phyloP scores from a whole-genome alignment of 2,329 filamentous ascomycete species.

The Stemphylium beticola region DNA sequence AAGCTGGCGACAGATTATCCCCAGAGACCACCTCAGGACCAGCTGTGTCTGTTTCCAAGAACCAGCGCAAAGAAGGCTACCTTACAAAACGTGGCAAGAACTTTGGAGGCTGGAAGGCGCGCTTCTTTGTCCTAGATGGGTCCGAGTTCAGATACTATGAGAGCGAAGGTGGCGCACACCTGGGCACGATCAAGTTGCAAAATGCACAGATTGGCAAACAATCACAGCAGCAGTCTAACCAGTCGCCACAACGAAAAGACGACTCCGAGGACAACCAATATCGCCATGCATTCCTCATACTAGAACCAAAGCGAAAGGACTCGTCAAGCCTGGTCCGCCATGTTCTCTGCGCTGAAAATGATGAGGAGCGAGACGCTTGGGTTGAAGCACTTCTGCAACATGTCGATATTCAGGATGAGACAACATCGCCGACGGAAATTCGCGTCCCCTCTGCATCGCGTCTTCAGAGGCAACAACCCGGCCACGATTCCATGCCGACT shows the following conservation, averaged over 20 bases:
- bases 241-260: conserved; percentile 66
- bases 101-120: conserved; percentile 97
- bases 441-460: conserved; percentile 43
- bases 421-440: conserved; percentile 50
- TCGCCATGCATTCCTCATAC: conserved; percentile 90
- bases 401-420: conserved; percentile 72
- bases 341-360: conserved; percentile 93
- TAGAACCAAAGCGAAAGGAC: conserved; percentile 97
- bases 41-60: conserved; percentile 52
- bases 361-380: conserved; percentile 90
- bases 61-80: conserved; percentile 82
- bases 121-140: conserved; percentile 73
- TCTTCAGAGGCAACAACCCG: conserved; percentile 51
- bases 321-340: conserved; percentile 86
- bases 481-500: conserved; percentile 37
- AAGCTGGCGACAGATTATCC: conserved; percentile 61
- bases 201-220: conserved; percentile 95
- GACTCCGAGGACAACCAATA: conserved; percentile 93
- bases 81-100: conserved; percentile 97
- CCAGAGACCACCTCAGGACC: conserved; percentile 59
- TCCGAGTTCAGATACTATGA: conserved; percentile 88
- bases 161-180: conserved; percentile 83
- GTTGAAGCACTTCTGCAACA: conserved; percentile 88
- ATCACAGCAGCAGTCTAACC: conserved; percentile 65
- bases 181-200: conserved; percentile 91